Conservation (phyloP, 164 flowering plant species). For the Tinospora cordifolia region DNA sequence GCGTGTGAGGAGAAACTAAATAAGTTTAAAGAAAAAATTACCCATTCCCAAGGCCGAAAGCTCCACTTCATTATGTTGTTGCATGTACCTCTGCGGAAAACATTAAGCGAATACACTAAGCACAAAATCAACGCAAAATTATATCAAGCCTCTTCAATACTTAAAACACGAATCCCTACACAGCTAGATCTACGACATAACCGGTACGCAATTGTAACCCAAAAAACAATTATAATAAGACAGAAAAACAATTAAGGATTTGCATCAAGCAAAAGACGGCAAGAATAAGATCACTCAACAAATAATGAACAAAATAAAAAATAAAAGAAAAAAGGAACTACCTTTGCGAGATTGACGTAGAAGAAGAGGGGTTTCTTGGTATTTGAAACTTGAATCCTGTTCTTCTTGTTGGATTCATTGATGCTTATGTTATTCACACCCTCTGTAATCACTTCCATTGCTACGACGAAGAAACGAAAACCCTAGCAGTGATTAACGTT, state of each 20-base stretch:
- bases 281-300: not conserved
- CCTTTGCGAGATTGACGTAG: constrained; percentile 75
- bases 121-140: not conserved
- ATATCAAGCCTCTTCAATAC: not conserved
- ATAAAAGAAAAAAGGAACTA: constrained; percentile 8
- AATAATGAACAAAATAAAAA: not conserved
- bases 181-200: too few relatives aligned
- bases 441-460: constrained; percentile 45
- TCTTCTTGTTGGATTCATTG: constrained; percentile 36
- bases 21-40: constrained; percentile 10
- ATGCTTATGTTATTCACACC: constrained; percentile 36
- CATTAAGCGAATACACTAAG: not conserved
- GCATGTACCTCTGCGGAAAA: constrained; percentile 41
- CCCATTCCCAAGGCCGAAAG: constrained; percentile 68
- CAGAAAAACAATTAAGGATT: not conserved
- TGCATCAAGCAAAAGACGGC: not conserved
- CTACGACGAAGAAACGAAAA: not conserved
- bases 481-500: not conserved
- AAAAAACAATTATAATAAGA: not conserved
- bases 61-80: constrained; percentile 48
- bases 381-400: constrained; percentile 60
- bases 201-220: too few relatives aligned
- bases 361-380: constrained; percentile 60
- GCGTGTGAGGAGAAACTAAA: not conserved
- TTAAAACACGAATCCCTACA: too few relatives aligned